These are phyloP conservation scores for Fistulinella prunicolor DNA, from an alignment of 768 basidiomycete species.

Conservation along the genomic window DNA sequence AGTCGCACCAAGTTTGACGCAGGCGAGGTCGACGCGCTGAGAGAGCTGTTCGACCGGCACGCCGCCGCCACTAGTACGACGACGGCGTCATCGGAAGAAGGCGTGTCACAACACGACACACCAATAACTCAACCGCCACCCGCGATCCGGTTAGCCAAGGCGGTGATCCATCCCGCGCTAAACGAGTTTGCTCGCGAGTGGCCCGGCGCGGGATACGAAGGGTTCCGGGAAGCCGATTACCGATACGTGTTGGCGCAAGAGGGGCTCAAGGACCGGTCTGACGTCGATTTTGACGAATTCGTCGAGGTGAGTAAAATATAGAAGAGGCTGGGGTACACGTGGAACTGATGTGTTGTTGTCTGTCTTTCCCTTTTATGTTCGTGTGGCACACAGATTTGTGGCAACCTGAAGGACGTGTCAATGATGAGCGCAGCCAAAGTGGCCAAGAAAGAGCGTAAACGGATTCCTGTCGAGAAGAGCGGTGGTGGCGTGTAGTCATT, in stretches of 20 bases:
- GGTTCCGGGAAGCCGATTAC: slow-evolving; percentile 58
- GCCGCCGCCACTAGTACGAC: background rate
- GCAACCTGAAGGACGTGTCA: slow-evolving; percentile 64
- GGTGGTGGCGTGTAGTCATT: slow-evolving; percentile 30
- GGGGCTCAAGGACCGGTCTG: slow-evolving; percentile 52
- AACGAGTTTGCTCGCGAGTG: slow-evolving; percentile 38
- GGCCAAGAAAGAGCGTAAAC: slow-evolving; percentile 36
- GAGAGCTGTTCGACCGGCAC: slow-evolving; percentile 32
- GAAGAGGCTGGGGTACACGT: no score
- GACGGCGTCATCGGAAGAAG: no score
- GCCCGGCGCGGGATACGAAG: slow-evolving; percentile 51
- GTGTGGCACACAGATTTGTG: slow-evolving; percentile 77
- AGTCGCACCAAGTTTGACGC: slow-evolving; percentile 54
- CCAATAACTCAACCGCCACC: no score
- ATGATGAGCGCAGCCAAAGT: slow-evolving; percentile 38
- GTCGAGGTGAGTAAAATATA: slow-evolving; percentile 64
- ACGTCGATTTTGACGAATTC: slow-evolving; percentile 81
- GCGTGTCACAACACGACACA: no score
- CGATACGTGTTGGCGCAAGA: slow-evolving; percentile 76
- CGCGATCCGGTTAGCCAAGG: slow-evolving; percentile 36
- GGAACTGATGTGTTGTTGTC: no score
- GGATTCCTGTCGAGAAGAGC: slow-evolving; percentile 47
- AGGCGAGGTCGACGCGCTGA: slow-evolving; percentile 45
- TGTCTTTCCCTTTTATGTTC: no score
- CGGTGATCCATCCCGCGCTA: slow-evolving; percentile 42